Evolutionary conservation across 2,329 filamentous ascomycete species (phyloP), one percentile per base, ranked within the genome.

Genomic region (Nemania sp.): DNA sequence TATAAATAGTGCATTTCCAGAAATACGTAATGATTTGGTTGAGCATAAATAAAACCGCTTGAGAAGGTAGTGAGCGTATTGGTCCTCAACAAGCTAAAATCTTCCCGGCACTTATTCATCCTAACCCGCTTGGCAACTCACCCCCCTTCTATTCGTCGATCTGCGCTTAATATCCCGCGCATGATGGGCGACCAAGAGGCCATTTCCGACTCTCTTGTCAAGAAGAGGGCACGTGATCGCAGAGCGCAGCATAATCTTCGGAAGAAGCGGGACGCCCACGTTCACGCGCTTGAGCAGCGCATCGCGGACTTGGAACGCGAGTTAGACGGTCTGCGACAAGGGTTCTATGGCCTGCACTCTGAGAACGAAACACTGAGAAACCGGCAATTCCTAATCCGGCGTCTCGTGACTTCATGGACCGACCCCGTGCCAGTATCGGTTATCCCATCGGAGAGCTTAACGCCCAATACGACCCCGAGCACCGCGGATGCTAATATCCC

Each of bases 161-260:
- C 15, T 43, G 37, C 21, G 35, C 15, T 12, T 25, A 10, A 2
- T 18, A 18, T 29, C 2, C 2, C 18, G 11, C 11, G 15, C 32
- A 13, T 13, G n/a, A 46, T 46, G 40, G 25, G 29, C 29, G 13
- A 46, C 17, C 25, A 37, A 34, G 17, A 37, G 13, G 12, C 17
- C 11, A 45, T 54, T 54, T 54, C 32, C 13, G 43, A 40, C n/a
- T 48, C 34, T 2, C 52, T 55, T 13, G 13, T 18, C 20, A 54
- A 47, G 42, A 47, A 55, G 39, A 40, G 20, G 13, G 20, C 52
- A 47, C 43, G 20, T 40, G 42, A 48, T 25, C 42, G 32, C n/a
- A 17, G 39, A n/a, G 50, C 39, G 9, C 39, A 53, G 15, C 39
- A 45, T n/a, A 53, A 53, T 11, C 39, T 53, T 53, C 50, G 39